Conservation (phyloP, 768 basidiomycete species). For the Kwoniella botswanensis region DNA sequence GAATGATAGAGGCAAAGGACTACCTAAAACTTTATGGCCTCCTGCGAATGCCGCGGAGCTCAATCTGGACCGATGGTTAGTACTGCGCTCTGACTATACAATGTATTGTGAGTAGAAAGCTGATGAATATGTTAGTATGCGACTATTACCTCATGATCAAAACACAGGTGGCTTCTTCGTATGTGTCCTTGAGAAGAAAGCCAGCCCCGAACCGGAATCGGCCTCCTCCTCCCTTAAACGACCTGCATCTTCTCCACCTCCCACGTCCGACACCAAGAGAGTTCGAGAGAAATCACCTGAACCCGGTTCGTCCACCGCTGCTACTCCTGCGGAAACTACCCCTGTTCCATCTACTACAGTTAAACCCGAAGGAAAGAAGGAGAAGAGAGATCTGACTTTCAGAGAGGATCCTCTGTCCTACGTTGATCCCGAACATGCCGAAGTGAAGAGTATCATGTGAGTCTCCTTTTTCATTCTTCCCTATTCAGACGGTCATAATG, state of each 20-base stretch:
- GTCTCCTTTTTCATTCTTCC: slow-evolving; percentile 44
- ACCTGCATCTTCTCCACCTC: slow-evolving; percentile 40
- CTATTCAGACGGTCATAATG: neutral
- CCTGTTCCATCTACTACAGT: slow-evolving; percentile 54
- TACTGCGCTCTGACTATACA: neutral
- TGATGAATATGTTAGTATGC: slow-evolving; percentile 64
- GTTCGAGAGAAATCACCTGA: slow-evolving; percentile 24
- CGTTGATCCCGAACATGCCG: slow-evolving; percentile 71
- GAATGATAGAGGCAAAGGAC: slow-evolving; percentile 61
- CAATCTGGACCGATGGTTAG: slow-evolving; percentile 74
- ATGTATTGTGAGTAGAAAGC: slow-evolving; percentile 19
- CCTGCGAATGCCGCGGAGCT: slow-evolving; percentile 67
- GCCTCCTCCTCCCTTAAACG: slow-evolving; percentile 42
- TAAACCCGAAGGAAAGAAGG: slow-evolving; percentile 39
- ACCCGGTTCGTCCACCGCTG: slow-evolving; percentile 15
- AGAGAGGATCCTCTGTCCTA: slow-evolving; percentile 93
- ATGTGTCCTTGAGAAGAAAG: slow-evolving; percentile 69
- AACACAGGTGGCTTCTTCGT: slow-evolving; percentile 98
- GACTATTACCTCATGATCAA: slow-evolving; percentile 93
- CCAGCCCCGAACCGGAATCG: slow-evolving; percentile 1
- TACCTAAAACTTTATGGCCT: slow-evolving; percentile 74
- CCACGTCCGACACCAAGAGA: slow-evolving; percentile 18
- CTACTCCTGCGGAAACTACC: slow-evolving; percentile 20
- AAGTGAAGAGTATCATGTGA: slow-evolving; percentile 75
- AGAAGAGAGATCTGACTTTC: slow-evolving; percentile 62